Conservation (phyloP, 345 rosid genomes). For the Populus pruinosa region DNA sequence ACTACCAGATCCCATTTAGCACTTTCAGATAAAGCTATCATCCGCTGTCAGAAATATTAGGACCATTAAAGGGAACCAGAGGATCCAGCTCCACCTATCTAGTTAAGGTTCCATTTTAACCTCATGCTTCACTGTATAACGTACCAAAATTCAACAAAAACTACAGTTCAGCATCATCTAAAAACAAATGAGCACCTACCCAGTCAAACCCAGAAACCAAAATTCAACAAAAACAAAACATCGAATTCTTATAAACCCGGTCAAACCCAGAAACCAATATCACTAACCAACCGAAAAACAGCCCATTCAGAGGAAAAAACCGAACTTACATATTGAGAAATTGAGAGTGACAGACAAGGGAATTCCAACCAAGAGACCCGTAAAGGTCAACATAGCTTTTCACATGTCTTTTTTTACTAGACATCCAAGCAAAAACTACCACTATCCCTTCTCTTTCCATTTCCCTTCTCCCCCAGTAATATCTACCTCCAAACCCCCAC, state of each 20-base stretch:
- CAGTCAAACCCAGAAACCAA: not conserved
- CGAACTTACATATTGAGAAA: constrained; percentile 65
- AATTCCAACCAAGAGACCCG: constrained; percentile 65
- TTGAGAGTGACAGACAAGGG: constrained; percentile 82
- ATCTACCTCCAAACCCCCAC: constrained; percentile 87
- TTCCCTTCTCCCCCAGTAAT: constrained; percentile 65
- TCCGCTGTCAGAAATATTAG: not conserved
- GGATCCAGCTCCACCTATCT: not conserved
- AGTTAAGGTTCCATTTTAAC: not conserved
- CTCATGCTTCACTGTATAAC: not conserved
- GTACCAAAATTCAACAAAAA: not conserved
- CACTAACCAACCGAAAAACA: not conserved
- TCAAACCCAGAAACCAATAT: not conserved
- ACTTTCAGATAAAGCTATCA: not conserved
- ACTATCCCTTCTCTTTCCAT: constrained; percentile 57
- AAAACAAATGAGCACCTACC: not conserved
- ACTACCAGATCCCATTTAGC: not conserved
- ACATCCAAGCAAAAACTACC: constrained; percentile 86
- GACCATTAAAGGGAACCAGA: not conserved
- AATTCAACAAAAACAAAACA: not conserved
- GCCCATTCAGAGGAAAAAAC: not conserved
- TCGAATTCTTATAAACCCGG: not conserved
- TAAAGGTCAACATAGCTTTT: constrained; percentile 63
- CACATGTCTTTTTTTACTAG: constrained; percentile 69
- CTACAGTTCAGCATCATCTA: not conserved